A percentile compares a stretch with the other conserved stretches of the same genome.
Conservation (phyloP, 2,329 filamentous ascomycete genomes). For the Dactylella cylindrospora region DNA sequence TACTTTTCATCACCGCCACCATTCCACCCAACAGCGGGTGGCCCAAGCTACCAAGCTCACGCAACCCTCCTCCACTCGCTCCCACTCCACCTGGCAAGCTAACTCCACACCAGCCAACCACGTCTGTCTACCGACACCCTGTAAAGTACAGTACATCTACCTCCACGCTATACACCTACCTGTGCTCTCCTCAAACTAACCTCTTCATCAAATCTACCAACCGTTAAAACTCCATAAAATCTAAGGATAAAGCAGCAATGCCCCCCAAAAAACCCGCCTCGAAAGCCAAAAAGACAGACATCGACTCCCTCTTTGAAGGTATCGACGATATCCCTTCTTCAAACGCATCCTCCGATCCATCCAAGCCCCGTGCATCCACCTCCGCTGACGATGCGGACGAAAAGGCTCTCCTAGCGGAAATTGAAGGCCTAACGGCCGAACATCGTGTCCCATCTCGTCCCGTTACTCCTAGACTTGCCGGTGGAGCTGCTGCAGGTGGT, state of each 20-base stretch:
- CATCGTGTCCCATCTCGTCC: slow-evolving; percentile 67
- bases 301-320: slow-evolving; percentile 67
- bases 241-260: no score
- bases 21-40: background rate
- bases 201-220: no score
- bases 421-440: slow-evolving; percentile 75
- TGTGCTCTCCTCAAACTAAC: no score
- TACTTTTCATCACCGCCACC: background rate
- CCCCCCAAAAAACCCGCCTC: slow-evolving; percentile 59
- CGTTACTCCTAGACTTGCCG: slow-evolving; percentile 69
- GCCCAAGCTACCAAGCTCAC: no score
- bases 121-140: no score
- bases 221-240: no score
- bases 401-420: slow-evolving; percentile 81
- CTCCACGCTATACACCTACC: no score
- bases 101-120: no score
- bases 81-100: no score
- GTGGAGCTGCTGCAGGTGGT: slow-evolving; percentile 50
- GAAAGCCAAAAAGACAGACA: slow-evolving; percentile 64
- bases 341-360: slow-evolving; percentile 57
- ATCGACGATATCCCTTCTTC: slow-evolving; percentile 58
- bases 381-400: slow-evolving; percentile 55
- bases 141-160: no score
- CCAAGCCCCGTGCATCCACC: slow-evolving; percentile 56
- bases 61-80: no score